These are phyloP conservation scores for Huntiella decipiens DNA, from an alignment of 2,329 filamentous ascomycete species.

Conservation along the genomic window DNA sequence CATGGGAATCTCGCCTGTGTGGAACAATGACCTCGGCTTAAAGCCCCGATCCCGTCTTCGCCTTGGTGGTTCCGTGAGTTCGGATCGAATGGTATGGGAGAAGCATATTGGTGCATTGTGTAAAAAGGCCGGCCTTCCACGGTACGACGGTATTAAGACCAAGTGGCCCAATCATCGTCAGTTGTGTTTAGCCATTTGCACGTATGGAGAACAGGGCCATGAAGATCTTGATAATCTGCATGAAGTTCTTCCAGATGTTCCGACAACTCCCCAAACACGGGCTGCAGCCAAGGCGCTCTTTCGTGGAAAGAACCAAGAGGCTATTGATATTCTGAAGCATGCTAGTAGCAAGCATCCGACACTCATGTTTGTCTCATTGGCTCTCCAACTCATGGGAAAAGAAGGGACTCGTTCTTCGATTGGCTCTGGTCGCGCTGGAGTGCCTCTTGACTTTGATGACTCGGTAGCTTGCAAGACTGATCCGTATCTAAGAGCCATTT, in stretches of 20 bases:
- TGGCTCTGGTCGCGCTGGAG: conserved; percentile 22
- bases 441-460: conserved; percentile 39
- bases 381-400: conserved; percentile 42
- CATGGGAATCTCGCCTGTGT: conserved; percentile 53
- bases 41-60: conserved; percentile 29
- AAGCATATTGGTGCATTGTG: conserved; percentile 44
- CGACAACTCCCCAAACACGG: conserved; percentile 46
- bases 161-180: conserved; percentile 51
- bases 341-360: conserved; percentile 44
- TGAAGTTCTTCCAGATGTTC: conserved; percentile 25
- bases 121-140: conserved; percentile 39
- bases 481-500: conserved; percentile 62
- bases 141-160: conserved; percentile 44
- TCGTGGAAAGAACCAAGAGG: conserved; percentile 47
- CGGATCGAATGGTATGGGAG: conserved; percentile 33
- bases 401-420: conserved; percentile 18
- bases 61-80: conserved; percentile 26
- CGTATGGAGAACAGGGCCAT: conserved; percentile 37
- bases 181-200: conserved; percentile 55
- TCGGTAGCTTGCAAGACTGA: conserved; percentile 46
- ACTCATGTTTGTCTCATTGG: conserved; percentile 48
- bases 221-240: conserved; percentile 22
- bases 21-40: conserved; percentile 46
- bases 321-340: conserved; percentile 49
- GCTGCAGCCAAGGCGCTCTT: conserved; percentile 60